These are phyloP conservation scores for Aspergillus piperis DNA, from an alignment of 2,329 filamentous ascomycete genomes.

Conservation along the genomic window DNA sequence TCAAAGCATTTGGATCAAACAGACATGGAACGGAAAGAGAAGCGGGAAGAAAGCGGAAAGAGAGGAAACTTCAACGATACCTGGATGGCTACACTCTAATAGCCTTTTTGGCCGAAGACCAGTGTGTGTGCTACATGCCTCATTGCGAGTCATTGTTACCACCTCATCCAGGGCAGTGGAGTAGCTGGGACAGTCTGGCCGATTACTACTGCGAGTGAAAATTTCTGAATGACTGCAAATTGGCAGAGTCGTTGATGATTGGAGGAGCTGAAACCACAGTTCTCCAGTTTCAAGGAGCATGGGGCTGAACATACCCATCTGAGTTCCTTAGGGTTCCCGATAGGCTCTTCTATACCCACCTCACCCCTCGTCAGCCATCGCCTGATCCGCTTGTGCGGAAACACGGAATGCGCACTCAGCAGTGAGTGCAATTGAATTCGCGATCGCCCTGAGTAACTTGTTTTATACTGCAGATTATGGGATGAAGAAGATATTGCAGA, in stretches of 20 bases:
- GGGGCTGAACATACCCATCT: not conserved
- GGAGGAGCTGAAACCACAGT: not conserved
- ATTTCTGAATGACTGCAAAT: not conserved
- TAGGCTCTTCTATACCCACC: not conserved
- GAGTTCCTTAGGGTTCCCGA: not conserved
- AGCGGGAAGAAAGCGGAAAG: not conserved
- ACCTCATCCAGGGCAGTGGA: constrained; percentile 2
- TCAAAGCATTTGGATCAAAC: not conserved
- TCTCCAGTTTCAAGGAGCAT: not conserved
- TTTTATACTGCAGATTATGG: too few species aligned
- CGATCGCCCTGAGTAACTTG: not conserved
- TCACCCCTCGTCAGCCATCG: not conserved
- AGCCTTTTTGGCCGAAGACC: not conserved
- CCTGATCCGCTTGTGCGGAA: not conserved
- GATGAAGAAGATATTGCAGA: too few species aligned
- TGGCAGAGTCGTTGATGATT: not conserved
- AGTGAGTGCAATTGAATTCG: not conserved
- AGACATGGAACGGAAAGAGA: not conserved
- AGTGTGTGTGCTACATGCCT: not conserved
- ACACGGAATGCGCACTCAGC: not conserved
- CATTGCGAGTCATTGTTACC: not conserved
- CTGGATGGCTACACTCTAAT: not conserved
- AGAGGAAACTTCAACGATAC: too few species aligned
- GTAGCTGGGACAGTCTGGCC: not conserved
- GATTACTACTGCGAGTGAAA: not conserved